phyloP scores from a whole-genome alignment of 805 yeast species.

The Ascoidea rubescens region DNA sequence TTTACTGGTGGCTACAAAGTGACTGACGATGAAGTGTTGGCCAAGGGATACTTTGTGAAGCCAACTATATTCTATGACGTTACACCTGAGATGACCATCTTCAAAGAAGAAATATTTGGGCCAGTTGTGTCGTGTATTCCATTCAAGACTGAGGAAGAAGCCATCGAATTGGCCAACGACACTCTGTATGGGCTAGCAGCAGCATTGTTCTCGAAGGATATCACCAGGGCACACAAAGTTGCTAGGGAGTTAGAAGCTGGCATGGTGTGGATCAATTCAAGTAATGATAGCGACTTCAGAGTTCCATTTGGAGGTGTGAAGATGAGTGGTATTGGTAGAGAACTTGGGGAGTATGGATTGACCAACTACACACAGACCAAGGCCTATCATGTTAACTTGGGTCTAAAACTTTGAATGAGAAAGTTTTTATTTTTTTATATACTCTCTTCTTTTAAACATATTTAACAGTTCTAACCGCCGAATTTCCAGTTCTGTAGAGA shows the following conservation, averaged over 20 bases:
- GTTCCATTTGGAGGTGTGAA: constrained; percentile 63
- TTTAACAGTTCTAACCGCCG: no score
- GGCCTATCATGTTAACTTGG: constrained; percentile 59
- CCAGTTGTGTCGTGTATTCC: constrained; percentile 32
- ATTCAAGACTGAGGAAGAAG: constrained; percentile 31
- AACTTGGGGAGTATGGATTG: constrained; percentile 53
- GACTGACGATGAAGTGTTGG: constrained; percentile 11
- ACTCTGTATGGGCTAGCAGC: constrained; percentile 34
- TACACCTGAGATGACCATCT: constrained; percentile 24
- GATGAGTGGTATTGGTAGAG: constrained; percentile 54
- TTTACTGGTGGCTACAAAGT: constrained; percentile 26
- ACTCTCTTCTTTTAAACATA: no score
- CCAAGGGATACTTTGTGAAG: constrained; percentile 24
- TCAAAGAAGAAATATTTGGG: constrained; percentile 37
- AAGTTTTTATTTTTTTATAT: no score
- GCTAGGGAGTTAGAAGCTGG: constrained; percentile 30
- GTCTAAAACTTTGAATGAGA: no score
- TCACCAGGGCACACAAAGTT: constrained; percentile 24
- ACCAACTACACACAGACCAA: constrained; percentile 49
- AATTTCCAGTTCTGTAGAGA: no score
- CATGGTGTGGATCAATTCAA: constrained; percentile 45
- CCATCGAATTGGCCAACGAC: constrained; percentile 27
- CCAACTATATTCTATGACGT: constrained; percentile 37
- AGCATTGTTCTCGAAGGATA: constrained; percentile 26
- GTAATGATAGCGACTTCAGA: constrained; percentile 40